These are phyloP conservation scores for Candida taoyuanica DNA, from an alignment of 805 yeast genomes.

Conservation along the genomic window DNA sequence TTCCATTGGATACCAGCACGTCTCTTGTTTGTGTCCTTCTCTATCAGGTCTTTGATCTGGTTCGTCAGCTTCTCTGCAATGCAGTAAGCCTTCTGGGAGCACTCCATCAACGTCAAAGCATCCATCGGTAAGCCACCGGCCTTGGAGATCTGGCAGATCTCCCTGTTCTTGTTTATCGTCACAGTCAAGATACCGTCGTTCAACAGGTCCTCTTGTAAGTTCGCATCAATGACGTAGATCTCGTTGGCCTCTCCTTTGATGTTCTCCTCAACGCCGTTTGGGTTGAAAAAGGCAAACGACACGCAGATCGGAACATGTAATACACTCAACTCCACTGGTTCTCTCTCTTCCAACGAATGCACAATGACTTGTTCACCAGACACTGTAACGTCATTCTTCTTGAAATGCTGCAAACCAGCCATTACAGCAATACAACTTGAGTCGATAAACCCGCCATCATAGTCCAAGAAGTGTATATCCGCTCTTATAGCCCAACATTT, in stretches of 20 bases:
- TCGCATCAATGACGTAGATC: constrained; percentile 69
- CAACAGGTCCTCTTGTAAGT: constrained; percentile 67
- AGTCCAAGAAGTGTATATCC: constrained; percentile 82
- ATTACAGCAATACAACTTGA: constrained; percentile 87
- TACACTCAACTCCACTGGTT: constrained; percentile 80
- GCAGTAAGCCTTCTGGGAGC: constrained; percentile 59
- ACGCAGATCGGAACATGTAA: constrained; percentile 88
- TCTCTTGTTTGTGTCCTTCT: constrained; percentile 20
- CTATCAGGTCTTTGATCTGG: constrained; percentile 49
- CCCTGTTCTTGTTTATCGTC: constrained; percentile 85
- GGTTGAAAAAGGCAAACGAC: constrained; percentile 82
- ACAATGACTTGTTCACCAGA: constrained; percentile 60
- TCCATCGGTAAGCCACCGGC: constrained; percentile 88
- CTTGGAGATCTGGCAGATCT: constrained; percentile 83
- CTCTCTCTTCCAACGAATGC: constrained; percentile 71
- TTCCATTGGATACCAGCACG: constrained; percentile 24
- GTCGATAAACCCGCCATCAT: constrained; percentile 91
- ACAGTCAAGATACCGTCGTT: constrained; percentile 79
- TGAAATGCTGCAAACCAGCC: constrained; percentile 77
- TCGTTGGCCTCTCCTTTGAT: constrained; percentile 64
- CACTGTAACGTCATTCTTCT: constrained; percentile 78
- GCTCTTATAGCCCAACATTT: constrained; percentile 91
- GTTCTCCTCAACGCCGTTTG: constrained; percentile 57
- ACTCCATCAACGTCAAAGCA: constrained; percentile 60
- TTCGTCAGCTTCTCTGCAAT: constrained; percentile 64